These are phyloP conservation scores for Calocera cornea DNA, from an alignment of 768 basidiomycete genomes.

Conservation along the genomic window DNA sequence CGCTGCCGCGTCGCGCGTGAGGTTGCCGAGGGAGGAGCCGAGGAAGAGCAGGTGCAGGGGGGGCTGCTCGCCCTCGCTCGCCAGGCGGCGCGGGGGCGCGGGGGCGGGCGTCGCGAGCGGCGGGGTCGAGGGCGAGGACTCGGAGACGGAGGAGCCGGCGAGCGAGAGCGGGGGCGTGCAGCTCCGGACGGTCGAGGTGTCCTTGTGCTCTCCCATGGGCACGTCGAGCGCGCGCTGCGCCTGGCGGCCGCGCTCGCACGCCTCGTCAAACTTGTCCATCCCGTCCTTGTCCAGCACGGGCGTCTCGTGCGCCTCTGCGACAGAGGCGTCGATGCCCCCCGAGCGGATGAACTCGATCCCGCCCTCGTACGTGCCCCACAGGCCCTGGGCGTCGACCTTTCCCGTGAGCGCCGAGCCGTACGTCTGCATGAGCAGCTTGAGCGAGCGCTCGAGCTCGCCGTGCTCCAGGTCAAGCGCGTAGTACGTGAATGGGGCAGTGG, in stretches of 20 bases:
- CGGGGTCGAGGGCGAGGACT: slow-evolving; percentile 5
- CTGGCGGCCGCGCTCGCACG: background rate
- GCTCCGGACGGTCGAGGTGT: background rate
- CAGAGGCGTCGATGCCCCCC: slow-evolving; percentile 35
- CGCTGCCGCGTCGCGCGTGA: slow-evolving; percentile 51
- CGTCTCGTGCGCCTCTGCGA: background rate
- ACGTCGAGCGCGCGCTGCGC: background rate
- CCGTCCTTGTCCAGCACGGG: background rate
- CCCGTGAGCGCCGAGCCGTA: slow-evolving; percentile 45
- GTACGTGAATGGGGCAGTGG: slow-evolving; percentile 50
- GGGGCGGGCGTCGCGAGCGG: slow-evolving; percentile 3
- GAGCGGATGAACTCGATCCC: slow-evolving; percentile 67
- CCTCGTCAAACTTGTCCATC: background rate
- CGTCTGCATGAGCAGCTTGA: slow-evolving; percentile 47
- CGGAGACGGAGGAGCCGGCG: slow-evolving; percentile 4
- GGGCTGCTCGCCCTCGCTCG: slow-evolving; percentile 6
- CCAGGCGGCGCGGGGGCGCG: slow-evolving; percentile 1
- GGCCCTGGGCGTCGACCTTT: slow-evolving; percentile 66
- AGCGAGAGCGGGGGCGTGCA: background rate
- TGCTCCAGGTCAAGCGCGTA: slow-evolving; percentile 90
- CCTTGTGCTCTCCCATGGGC: background rate
- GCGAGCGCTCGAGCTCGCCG: slow-evolving; percentile 68
- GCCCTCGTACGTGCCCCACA: slow-evolving; percentile 85
- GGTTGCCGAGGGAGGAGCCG: slow-evolving; percentile 88
- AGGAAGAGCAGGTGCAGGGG: slow-evolving; percentile 80